Conservation (phyloP, 1,284 basidiomycete species). For the Pisolithus thermaeus region DNA sequence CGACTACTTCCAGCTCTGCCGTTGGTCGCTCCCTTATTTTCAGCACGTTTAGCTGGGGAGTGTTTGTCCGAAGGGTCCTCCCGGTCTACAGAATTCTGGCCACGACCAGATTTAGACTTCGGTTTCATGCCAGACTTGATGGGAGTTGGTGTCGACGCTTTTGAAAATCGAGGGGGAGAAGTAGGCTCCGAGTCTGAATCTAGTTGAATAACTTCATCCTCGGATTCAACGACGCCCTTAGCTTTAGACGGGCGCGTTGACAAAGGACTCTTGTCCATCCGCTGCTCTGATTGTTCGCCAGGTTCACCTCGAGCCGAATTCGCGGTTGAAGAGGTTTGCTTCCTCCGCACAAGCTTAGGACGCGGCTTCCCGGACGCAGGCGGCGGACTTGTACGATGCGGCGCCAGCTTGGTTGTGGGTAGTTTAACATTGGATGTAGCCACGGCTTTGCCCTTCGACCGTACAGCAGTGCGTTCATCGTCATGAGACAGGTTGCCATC, state of each 20-base stretch:
- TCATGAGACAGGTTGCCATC: not conserved
- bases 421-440: not conserved
- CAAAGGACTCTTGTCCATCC: not conserved
- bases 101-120: conserved; percentile 12
- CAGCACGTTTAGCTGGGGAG: not conserved
- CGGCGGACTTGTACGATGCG: not conserved
- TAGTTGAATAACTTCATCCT: not conserved
- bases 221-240: not conserved
- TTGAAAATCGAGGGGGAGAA: conserved; percentile 10
- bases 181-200: conserved; percentile 9
- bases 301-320: not conserved
- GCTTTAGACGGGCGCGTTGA: not conserved
- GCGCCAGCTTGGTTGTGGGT: not conserved
- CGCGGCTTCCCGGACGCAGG: not conserved
- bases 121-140: conserved; percentile 27
- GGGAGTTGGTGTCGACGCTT: conserved; percentile 12
- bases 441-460: not conserved
- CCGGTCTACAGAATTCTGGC: not conserved
- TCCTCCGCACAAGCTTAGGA: conserved; percentile 2
- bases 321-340: not conserved
- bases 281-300: not conserved
- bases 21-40: not conserved
- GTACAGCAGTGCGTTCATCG: not conserved
- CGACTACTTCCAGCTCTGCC: not conserved
- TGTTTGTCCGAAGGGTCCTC: conserved; percentile 6